Percentiles rank a stretch among this genome's conserved stretches.
Evolutionary conservation across 768 basidiomycete species (phyloP).

Genomic region (Lactarius akahatsu): DNA sequence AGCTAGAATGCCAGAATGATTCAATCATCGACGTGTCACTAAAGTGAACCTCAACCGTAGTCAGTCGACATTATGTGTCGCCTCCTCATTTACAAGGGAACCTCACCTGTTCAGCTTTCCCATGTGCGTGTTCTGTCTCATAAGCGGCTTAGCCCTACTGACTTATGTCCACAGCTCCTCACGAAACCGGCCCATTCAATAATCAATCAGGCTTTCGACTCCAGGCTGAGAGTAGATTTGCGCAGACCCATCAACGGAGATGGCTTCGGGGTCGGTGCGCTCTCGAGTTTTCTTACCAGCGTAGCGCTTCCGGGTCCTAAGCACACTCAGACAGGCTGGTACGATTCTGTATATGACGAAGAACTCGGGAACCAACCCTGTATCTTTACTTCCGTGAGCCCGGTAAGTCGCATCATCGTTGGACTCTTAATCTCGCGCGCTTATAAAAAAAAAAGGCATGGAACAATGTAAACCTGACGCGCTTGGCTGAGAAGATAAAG

Average conservation of each 20-base stretch:
- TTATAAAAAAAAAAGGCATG: constrained; percentile 63
- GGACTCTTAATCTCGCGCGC: not conserved
- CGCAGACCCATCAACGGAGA: constrained; percentile 91
- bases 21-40: not conserved
- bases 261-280: constrained; percentile 91
- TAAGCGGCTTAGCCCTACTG: not conserved
- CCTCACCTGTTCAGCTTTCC: constrained; percentile 86
- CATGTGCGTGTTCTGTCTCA: constrained; percentile 49
- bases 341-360: constrained; percentile 80
- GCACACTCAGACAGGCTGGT: constrained; percentile 67
- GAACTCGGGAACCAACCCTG: constrained; percentile 87
- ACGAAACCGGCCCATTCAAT: constrained; percentile 94
- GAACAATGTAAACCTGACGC: constrained; percentile 92
- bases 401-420: constrained; percentile 51
- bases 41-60: not conserved
- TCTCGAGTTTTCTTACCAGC: not conserved
- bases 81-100: constrained; percentile 94
- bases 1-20: constrained; percentile 3
- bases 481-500: constrained; percentile 96
- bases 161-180: constrained; percentile 55
- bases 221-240: constrained; percentile 77
- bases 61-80: constrained; percentile 57
- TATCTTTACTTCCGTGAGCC: constrained; percentile 93
- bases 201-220: constrained; percentile 97
- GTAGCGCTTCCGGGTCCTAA: not conserved